Base-by-base conservation (phyloP, 1,139 yeast genomes). In the Hemisphaericaspora lyxosophila region DNA sequence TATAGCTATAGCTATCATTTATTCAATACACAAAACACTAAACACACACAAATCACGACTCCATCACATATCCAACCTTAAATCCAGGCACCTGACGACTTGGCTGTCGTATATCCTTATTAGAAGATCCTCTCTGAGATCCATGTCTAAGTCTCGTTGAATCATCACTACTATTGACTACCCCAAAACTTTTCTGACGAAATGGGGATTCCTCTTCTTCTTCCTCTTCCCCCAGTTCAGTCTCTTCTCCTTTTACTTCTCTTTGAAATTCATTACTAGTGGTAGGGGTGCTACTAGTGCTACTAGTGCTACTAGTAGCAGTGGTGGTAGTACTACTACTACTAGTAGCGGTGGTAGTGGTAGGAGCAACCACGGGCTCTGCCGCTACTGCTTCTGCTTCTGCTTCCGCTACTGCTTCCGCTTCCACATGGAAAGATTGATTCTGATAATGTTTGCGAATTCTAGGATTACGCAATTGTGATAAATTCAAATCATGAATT, bases 401-500 rank as follows among this genome's bases (percentile, higher is more conserved):
- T 22, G n/a, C 29, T 5, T 27, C 8, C 18, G 26, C 26, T 27
- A 23, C 31, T 9, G 24, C 24, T 14, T 30, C 33, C 17, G 16
- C 3, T 11, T 24, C 26, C n/a, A 17, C 15, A 2, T 7, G 16
- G 14, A 26, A 19, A 27, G 38, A 36, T 26, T 36, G 47, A 7
- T 39, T 48, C 34, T 64, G 66, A 39, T 63, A 63, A 41, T 65
- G 70, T 42, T 57, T 64, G 31, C 56, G 57, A 31, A 67, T 54
- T 22, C 74, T 51, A 0, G 73, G 73, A 42, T 65, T 67, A 23
- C 70, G 48, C 32, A 68, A 51, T 14, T 53, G 58, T 20, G 47
- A 46, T 22, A 66, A 51, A 31, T 56, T 57, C 20, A 17, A 28
- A 4, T 53, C 57, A 27, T 58, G 52, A 29, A 40, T 40, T 24